These are phyloP conservation scores for Astrocystis sublimbata DNA, from an alignment of 495 filamentous ascomycete genomes.

Conservation along the genomic window DNA sequence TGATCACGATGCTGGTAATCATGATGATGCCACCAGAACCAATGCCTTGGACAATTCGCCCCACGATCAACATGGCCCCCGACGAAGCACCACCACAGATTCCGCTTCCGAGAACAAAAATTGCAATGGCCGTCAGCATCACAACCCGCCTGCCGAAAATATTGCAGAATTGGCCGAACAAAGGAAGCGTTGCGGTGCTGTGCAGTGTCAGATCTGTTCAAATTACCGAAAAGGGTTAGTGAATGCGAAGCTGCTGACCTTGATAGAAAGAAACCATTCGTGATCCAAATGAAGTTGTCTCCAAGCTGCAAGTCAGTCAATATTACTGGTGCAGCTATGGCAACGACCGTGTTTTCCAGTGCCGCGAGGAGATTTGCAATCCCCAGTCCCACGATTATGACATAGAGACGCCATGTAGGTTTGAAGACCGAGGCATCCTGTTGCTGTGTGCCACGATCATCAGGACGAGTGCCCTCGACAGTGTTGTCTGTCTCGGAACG, in stretches of 20 bases:
- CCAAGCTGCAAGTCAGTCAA: conserved; percentile 30
- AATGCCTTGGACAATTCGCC: conserved; percentile 73
- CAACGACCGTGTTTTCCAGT: conserved; percentile 36
- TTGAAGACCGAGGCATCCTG: too few species aligned
- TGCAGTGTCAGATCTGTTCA: too few species aligned
- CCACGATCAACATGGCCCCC: conserved; percentile 64
- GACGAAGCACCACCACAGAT: conserved; percentile 37
- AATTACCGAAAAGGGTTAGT: too few species aligned
- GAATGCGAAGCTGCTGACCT: conserved; percentile 9
- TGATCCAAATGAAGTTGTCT: conserved; percentile 42
- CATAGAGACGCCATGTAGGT: too few species aligned
- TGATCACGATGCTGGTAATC: conserved; percentile 66
- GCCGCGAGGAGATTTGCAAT: conserved; percentile 35
- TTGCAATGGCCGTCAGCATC: conserved; percentile 31
- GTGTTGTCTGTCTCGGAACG: too few species aligned
- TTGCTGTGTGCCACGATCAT: too few species aligned
- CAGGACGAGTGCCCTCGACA: too few species aligned
- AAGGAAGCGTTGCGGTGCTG: conserved; percentile 8
- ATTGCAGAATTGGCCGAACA: conserved; percentile 35
- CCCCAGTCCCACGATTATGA: conserved; percentile 35
- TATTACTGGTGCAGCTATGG: conserved; percentile 41
- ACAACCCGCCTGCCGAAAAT: conserved; percentile 44
- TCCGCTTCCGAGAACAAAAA: conserved; percentile 46
- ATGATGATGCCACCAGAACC: conserved; percentile 76
- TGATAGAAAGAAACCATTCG: conserved; percentile 41